Evolutionary conservation across 768 basidiomycete species (phyloP).

Genomic region (Boletus sp.): DNA sequence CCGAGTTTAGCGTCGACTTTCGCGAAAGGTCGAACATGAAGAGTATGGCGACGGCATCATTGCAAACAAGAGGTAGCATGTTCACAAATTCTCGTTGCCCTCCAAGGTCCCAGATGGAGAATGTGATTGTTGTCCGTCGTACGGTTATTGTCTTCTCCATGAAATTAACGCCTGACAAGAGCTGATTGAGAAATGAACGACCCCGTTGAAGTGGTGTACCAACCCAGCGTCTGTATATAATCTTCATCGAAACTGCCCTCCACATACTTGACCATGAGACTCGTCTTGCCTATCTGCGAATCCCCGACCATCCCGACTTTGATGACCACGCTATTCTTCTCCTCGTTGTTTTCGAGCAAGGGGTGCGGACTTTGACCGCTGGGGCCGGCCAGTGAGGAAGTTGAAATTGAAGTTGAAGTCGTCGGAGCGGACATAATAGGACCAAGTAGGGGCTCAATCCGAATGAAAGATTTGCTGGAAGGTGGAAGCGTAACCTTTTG

Average conservation of each 20-base stretch:
- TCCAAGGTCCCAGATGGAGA: constrained; percentile 98
- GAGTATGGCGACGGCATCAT: constrained; percentile 98
- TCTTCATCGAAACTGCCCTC: constrained; percentile 99
- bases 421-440: constrained; percentile 48
- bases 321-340: constrained; percentile 89
- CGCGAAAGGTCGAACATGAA: constrained; percentile 99
- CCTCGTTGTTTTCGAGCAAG: constrained; percentile 58
- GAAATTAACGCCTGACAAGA: constrained; percentile 82
- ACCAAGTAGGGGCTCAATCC: constrained; percentile 16
- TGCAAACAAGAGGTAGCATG: constrained; percentile 97
- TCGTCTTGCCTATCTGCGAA: constrained; percentile 99
- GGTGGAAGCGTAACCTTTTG: constrained; percentile 17
- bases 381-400: constrained; percentile 43
- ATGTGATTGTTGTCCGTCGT: constrained; percentile 96
- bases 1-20: constrained; percentile 95
- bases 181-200: constrained; percentile 8
- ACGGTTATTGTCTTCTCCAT: constrained; percentile 99
- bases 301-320: constrained; percentile 99
- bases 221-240: constrained; percentile 98
- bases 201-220: constrained; percentile 22
- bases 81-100: constrained; percentile 99
- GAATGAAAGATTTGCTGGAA: constrained; percentile 17
- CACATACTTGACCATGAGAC: constrained; percentile 99
- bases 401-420: constrained; percentile 42
- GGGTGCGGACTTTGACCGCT: constrained; percentile 52